These are phyloP conservation scores for Dalbergia oliveri DNA, from an alignment of 306 rosid genomes.

Conservation along the genomic window DNA sequence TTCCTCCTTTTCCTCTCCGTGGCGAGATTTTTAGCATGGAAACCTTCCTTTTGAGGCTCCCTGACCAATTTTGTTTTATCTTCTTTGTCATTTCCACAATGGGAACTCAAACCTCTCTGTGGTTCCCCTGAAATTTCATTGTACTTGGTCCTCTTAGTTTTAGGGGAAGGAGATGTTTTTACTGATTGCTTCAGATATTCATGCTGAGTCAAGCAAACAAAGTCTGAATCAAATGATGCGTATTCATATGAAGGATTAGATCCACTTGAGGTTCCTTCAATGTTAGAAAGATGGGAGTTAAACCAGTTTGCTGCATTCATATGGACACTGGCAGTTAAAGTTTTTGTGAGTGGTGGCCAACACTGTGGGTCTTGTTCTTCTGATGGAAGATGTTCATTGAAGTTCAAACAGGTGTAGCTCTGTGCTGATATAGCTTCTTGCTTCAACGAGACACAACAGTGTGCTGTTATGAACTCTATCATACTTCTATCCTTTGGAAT, in stretches of 20 bases:
- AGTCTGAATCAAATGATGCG: constrained; percentile 51
- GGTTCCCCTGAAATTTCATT: constrained; percentile 45
- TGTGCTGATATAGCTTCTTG: constrained; percentile 51
- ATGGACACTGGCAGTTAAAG: constrained; percentile 49
- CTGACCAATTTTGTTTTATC: constrained; percentile 37
- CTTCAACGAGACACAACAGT: constrained; percentile 52
- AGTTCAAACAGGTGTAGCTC: constrained; percentile 42
- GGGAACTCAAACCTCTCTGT: constrained; percentile 40
- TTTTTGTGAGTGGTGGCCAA: constrained; percentile 33
- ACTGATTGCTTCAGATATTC: constrained; percentile 42
- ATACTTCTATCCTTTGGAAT: constrained; percentile 59
- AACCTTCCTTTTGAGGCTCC: constrained; percentile 51
- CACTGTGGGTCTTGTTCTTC: constrained; percentile 37
- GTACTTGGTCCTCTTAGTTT: constrained; percentile 39
- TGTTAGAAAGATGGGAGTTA: constrained; percentile 54
- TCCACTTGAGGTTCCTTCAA: constrained; percentile 65
- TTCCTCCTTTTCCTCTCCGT: constrained; percentile 89
- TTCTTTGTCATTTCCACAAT: constrained; percentile 47
- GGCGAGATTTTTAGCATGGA: constrained; percentile 70
- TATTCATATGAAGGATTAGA: constrained; percentile 67
- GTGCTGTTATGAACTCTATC: constrained; percentile 62
- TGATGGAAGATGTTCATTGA: constrained; percentile 43
- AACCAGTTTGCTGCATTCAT: constrained; percentile 43
- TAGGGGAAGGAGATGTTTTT: constrained; percentile 37
- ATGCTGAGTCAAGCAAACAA: constrained; percentile 30